Percentiles rank a stretch among this genome's conserved stretches.
These are phyloP conservation scores for Colletotrichum tropicicola DNA, from an alignment of 2,329 filamentous ascomycete genomes.

Conservation along the genomic window DNA sequence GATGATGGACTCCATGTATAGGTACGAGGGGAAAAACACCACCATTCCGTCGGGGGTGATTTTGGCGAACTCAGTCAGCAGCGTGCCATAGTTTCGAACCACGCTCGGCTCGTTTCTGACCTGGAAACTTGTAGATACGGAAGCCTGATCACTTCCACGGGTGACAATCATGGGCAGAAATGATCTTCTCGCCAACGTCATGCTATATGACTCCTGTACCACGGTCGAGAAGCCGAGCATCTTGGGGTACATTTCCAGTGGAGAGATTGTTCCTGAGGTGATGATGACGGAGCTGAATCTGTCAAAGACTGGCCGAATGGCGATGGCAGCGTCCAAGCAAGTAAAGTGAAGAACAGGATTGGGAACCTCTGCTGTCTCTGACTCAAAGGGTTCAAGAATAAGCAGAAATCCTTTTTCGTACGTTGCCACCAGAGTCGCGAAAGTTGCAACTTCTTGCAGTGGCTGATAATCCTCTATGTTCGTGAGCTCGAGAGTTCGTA, in stretches of 20 bases:
- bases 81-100: slow-evolving; percentile 94
- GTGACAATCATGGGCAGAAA: slow-evolving; percentile 99
- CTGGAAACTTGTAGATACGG: slow-evolving; percentile 93
- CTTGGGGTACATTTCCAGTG: slow-evolving; percentile 98
- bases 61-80: slow-evolving; percentile 94
- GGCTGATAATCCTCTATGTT: slow-evolving; percentile 99
- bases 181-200: slow-evolving; percentile 94
- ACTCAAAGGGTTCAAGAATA: slow-evolving; percentile 97
- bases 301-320: slow-evolving; percentile 97
- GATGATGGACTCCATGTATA: slow-evolving; percentile 99
- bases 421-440: slow-evolving; percentile 93
- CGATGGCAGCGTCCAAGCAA: slow-evolving; percentile 95
- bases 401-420: slow-evolving; percentile 97
- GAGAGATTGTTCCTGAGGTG: slow-evolving; percentile 96
- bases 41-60: slow-evolving; percentile 97
- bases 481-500: slow-evolving; percentile 92
- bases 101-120: slow-evolving; percentile 95
- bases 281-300: slow-evolving; percentile 98
- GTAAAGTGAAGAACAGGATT: slow-evolving; percentile 98
- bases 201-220: slow-evolving; percentile 95
- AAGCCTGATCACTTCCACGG: slow-evolving; percentile 90
- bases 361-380: slow-evolving; percentile 91
- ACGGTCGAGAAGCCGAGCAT: slow-evolving; percentile 96
- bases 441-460: slow-evolving; percentile 95
- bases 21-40: slow-evolving; percentile 98